These are phyloP conservation scores for Wallacemonas sp. DNA, from an alignment of 208 protist genomes.

Conservation along the genomic window DNA sequence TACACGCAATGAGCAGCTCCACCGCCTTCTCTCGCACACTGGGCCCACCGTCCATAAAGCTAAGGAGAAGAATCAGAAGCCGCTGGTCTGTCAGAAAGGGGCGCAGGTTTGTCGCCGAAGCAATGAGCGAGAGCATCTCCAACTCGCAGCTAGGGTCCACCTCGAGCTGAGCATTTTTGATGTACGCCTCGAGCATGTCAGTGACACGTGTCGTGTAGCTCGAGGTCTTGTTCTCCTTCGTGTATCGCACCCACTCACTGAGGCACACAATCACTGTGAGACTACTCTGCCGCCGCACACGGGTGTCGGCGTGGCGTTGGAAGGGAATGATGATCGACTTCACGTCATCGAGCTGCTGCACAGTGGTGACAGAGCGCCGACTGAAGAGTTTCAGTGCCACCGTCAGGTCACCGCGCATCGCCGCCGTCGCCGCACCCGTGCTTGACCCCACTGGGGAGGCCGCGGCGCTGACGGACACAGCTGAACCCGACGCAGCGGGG, in stretches of 20 bases:
- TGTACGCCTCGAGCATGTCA: conserved; percentile 80
- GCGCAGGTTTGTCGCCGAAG: conserved; percentile 59
- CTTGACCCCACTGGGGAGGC: neutral
- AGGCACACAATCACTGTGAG: conserved; percentile 66
- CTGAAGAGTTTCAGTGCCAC: conserved; percentile 79
- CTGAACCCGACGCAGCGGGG: neutral
- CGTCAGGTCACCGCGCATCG: conserved; percentile 36
- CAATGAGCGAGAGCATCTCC: conserved; percentile 64
- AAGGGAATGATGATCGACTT: conserved; percentile 67
- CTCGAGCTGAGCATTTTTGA: conserved; percentile 82
- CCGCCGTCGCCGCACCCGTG: neutral
- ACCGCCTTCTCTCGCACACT: conserved; percentile 78
- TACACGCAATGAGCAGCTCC: conserved; percentile 76
- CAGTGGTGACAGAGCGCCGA: conserved; percentile 63
- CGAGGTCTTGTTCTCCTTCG: conserved; percentile 77
- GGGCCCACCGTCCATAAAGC: conserved; percentile 72
- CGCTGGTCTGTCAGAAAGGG: conserved; percentile 66
- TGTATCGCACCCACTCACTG: conserved; percentile 64
- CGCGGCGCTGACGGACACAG: neutral
- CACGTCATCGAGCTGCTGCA: conserved; percentile 79
- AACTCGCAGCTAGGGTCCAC: conserved; percentile 72
- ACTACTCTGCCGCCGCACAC: conserved; percentile 77
- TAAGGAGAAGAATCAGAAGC: conserved; percentile 77
- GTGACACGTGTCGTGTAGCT: conserved; percentile 84
- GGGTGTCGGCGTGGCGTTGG: conserved; percentile 63